Evolutionary conservation across 164 flowering plant genomes (phyloP), one percentile per base, ranked within the genome.

Genomic region (Berberis thunbergii): DNA sequence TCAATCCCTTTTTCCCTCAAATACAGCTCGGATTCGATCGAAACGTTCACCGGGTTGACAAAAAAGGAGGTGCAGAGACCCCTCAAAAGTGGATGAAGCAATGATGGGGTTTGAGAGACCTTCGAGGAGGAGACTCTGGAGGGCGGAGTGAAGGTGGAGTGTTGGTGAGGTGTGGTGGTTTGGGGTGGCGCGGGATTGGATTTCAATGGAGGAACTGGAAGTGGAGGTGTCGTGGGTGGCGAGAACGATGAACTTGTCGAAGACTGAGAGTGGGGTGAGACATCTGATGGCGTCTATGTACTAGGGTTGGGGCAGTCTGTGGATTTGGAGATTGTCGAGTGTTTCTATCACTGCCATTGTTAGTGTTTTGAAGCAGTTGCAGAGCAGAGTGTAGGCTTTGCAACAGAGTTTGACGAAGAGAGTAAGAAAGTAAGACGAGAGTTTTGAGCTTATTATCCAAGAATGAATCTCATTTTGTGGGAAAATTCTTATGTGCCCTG

Each of bases 221-320:
- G 83, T 46, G 54, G 80, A 84, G 67, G 83, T 54, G 71, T 85
- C 85, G 79, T 74, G 81, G 62, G 75, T 54, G 4, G 97, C 84
- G 48, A 81, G 52, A 11, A 72, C 78, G 61, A 76, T 57, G 78
- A 65, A 70, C 46, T 83, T 80, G 68, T 76, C 73, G 61, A 88
- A 74, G 65, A 88, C 79, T 38, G 94, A 84, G 69, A 76, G 70
- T 8, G 81, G 78, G 0, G 97, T 81, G 7, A 90, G 76, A 87
- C 90, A 93, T 1, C 90, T 82, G 13, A 90, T 69, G 43, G 80
- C 80, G 73, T 93, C 96, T 46, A 93, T 64, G 83, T 86, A 90
- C 43, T 79, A 76, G 66, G 78, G 64, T 58, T 81, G 96, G 0
- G 89, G 91, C 57, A 88, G 57, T n/a, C 78, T 78, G 70, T 81